Percentiles rank a stretch among this genome's conserved stretches.
These are phyloP conservation scores for Mentha longifolia DNA, from an alignment of 257 asterid species.

Conservation along the genomic window DNA sequence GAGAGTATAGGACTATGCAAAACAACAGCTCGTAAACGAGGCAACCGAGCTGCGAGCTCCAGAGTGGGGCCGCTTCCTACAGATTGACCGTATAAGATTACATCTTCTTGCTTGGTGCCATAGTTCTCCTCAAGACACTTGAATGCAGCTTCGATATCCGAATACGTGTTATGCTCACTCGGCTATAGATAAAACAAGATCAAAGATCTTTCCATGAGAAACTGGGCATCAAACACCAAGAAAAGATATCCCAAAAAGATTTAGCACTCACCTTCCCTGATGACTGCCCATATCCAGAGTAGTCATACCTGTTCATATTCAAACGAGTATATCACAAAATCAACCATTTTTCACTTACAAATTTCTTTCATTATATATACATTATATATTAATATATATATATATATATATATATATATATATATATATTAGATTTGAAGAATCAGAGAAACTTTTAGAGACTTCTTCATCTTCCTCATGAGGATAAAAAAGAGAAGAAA, in stretches of 20 bases:
- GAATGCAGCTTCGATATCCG: constrained; percentile 67
- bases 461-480: background rate
- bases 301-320: constrained; percentile 72
- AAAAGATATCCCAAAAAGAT: background rate
- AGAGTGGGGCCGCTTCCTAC: constrained; percentile 72
- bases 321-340: constrained; percentile 32
- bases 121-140: constrained; percentile 70
- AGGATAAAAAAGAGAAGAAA: too few relatives aligned
- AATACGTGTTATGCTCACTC: constrained; percentile 69
- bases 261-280: constrained; percentile 74
- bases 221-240: background rate
- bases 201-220: constrained; percentile 9
- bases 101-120: constrained; percentile 65
- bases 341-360: background rate
- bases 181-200: constrained; percentile 44
- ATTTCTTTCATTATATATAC: background rate
- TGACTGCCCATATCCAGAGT: constrained; percentile 95
- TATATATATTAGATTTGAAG: background rate
- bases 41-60: constrained; percentile 59
- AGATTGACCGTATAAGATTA: constrained; percentile 65
- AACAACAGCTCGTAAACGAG: constrained; percentile 59
- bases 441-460: background rate
- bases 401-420: background rate
- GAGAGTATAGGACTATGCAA: constrained; percentile 69
- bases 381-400: background rate